A percentile compares a stretch with the other conserved stretches of the same genome.
These are phyloP conservation scores for Phellinidium pouzarii DNA, from an alignment of 1,284 basidiomycete species.

Conservation along the genomic window DNA sequence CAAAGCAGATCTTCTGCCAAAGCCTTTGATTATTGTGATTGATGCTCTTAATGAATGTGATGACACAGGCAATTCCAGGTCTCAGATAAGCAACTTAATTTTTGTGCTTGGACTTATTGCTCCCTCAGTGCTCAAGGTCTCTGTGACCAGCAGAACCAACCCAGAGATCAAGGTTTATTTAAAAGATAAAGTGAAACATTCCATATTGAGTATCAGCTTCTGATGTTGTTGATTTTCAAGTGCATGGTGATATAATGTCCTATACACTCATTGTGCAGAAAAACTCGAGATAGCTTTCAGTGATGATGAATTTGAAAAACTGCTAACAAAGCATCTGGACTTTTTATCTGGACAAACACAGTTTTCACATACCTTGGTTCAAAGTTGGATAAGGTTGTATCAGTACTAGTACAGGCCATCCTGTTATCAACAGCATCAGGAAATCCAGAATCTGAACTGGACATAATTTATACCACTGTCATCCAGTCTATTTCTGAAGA, in stretches of 20 bases:
- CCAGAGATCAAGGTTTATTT: background rate
- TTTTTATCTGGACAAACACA: constrained; percentile 27
- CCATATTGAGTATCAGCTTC: background rate
- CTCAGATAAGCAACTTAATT: background rate
- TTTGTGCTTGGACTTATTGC: background rate
- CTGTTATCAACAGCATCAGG: background rate
- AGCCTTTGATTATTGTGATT: constrained; percentile 1
- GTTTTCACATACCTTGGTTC: constrained; percentile 24
- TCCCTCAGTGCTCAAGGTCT: constrained; percentile 1
- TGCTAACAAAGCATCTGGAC: constrained; percentile 24
- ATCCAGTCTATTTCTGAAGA: background rate
- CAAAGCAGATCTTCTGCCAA: background rate
- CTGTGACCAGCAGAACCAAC: constrained; percentile 1
- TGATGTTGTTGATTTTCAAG: background rate
- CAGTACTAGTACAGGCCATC: background rate
- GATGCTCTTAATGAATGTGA: constrained; percentile 12
- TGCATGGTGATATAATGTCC: background rate
- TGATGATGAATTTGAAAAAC: constrained; percentile 18
- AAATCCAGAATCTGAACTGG: background rate
- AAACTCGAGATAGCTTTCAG: background rate
- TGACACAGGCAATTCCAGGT: background rate
- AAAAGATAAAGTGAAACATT: background rate
- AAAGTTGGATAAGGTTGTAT: constrained; percentile 7
- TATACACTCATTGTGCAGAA: background rate
- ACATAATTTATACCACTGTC: background rate